Evolutionary conservation across 2,329 filamentous ascomycete genomes (phyloP), one percentile per base, ranked within the genome.

Genomic region (Phaeoacremonium minimum): DNA sequence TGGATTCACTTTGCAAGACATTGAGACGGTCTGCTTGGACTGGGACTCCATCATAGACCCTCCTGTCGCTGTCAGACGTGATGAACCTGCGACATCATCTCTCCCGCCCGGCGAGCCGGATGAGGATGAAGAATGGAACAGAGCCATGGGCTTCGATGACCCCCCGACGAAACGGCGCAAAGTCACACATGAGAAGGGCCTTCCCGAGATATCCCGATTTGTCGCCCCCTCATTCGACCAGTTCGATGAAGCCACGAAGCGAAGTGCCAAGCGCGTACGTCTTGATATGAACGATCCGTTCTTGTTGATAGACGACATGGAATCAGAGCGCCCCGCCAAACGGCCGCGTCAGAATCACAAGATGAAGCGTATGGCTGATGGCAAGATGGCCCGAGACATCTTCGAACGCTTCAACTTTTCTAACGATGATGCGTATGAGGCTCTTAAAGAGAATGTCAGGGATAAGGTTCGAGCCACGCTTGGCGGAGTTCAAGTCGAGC

Each of bases 381-480:
- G 81, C 13, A 83, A 80, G 34, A 65, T 88, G 29, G 80, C 82
- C 4, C 85, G 83, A 37, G 81, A 87, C 38, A 74, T 95, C 22
- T 78, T 78, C 26, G 78, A 84, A 47, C 83, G 91, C 29, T 98
- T 95, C 71, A 97, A 97, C 56, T 86, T 94, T 40, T 95, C 90
- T 18, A 97, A 97, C 45, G 93, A 98, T 53, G 85, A 93, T 41
- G 90, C 90, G 2, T 98, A 98, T 58, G 90, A 97, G 54, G 80
- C 89, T 42, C 76, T 98, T 30, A 97, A 97, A 62, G 89, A 95
- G 60, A 97, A 96, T 54, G 90, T 95, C 54, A 88, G 95, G 64
- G 89, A 87, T 71, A 97, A 95, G 62, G 87, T 98, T 43, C 82
- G 93, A 47, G 93, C 89, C 35, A 95, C 88, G 2, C 77, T 98